Base-by-base conservation (phyloP, 306 rosid genomes). In the Begonia loranthoides region DNA sequence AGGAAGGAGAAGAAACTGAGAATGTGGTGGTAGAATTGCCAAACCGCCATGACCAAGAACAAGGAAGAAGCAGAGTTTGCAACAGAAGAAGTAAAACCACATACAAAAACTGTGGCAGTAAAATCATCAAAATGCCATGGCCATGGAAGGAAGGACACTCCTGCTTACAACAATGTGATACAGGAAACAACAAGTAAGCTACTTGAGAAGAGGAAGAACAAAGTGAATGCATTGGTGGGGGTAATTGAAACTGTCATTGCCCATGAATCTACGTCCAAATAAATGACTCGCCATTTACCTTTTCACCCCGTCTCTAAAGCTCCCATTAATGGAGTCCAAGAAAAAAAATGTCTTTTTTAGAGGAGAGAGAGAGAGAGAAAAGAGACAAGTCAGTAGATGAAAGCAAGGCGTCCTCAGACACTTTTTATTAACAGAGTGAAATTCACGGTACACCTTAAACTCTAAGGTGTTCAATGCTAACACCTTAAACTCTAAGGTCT, bases 181-280 rank as follows among this genome's bases (percentile, higher is more conserved):
- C 90, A 83, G 63, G 87, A 83, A 47, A 69, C 87, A 15, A 66
- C 79, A 0, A 61, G 47, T 54, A 87, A 75, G 77, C 67, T 76
- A 3, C 38, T 66, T 75, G 85, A 80, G 63, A 76, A 59, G 53
- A 83, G 87, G 60, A 77, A 64, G 74, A 92, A 81, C 63, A 83
- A 71, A 71, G 94, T 92, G 14, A 78, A 53, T 61, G 94, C 96
- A 41, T 62, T 92, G 70, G 99, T 83, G 54, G 99, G 93, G 12
- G 99, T 96, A 24, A 86, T 92, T 70, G 93, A 92, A 45, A 78
- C 76, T 45, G 99, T 83, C 62, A 92, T 92, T 45, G 94, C 86
- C 41, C 51, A 80, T 71, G 94, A 92, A 73, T 54, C 79, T 39
- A 17, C 78, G 3, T 67, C 79, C 56, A 81, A 81, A 79, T 60